Evolutionary conservation across 139 green algal genomes (phyloP), one percentile per base, ranked within the genome.

Genomic region (Micractinium sp.): DNA sequence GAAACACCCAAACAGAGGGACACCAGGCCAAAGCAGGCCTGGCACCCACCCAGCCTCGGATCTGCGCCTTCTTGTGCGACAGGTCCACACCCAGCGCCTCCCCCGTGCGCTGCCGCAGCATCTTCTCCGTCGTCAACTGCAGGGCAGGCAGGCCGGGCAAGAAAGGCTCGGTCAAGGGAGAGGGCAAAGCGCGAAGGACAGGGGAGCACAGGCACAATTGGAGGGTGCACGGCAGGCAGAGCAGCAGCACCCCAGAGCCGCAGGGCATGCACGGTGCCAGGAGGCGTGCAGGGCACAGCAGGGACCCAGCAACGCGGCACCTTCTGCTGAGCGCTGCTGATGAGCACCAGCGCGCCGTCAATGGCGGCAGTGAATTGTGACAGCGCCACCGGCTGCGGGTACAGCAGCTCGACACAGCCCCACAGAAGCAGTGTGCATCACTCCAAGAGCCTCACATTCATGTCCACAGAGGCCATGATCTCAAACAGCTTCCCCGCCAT

Each of bases 51-150:
- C 23, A 36, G 27, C 18, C 4, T 0, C 89, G 90, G 47, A 98
- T 91, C 29, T 93, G 88, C 2, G 85, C 73, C 85, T 94, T 96
- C 83, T 89, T 81, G 9, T 82, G 60, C 2, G 75, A 85, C 69
- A 97, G 61, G 75, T 93, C 88, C 13, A 85, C 69, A 1, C 88
- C 92, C 61, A 96, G 89, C 9, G 90, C 67, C 84, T 90, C 89
- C 33, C 90, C 87, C 84, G 97, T 91, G 79, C 93, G 85, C 78
- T 93, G 90, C 35, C 95, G 89, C 25, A 97, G 88, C 83, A 86
- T 90, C 87, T 96, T 97, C 89, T 95, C 93, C 25, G 93, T 95
- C 14, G 91, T 94, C 5, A 87, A 88, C 93, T 97, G 89, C 86
- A 91, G 20, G 36, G 9, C 12, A 31, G 74, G 18, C 31, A 66